A percentile compares a stretch with the other conserved stretches of the same genome.
Evolutionary conservation across 1,284 basidiomycete species (phyloP).

Genomic region (Papiliotrema fonsecae): DNA sequence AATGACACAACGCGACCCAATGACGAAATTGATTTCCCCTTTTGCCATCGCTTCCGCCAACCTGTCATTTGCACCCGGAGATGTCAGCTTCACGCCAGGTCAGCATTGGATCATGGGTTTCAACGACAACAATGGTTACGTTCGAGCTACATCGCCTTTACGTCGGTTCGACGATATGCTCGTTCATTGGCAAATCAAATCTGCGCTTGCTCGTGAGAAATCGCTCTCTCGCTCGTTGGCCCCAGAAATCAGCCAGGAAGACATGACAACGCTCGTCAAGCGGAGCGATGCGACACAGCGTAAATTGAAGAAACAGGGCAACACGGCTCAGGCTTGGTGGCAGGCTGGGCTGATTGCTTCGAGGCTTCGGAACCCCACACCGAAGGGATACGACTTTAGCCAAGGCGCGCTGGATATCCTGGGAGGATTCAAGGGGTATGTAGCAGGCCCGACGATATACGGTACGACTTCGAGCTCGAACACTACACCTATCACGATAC

Average conservation of each 20-base stretch:
- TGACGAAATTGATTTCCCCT: slow-evolving; percentile 24
- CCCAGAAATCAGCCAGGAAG: slow-evolving; percentile 14
- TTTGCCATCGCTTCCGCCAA: slow-evolving; percentile 11
- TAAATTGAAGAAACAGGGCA: slow-evolving; percentile 16
- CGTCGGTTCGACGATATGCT: slow-evolving; percentile 80
- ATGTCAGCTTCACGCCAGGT: slow-evolving; percentile 1
- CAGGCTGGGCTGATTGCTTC: slow-evolving; percentile 14
- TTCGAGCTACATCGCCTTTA: slow-evolving; percentile 80
- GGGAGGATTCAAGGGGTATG: slow-evolving; percentile 13
- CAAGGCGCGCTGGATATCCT: slow-evolving; percentile 15
- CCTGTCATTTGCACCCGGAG: background rate
- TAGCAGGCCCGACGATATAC: slow-evolving; percentile 13
- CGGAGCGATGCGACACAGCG: slow-evolving; percentile 16
- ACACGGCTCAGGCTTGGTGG: slow-evolving; percentile 26
- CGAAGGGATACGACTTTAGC: slow-evolving; percentile 6
- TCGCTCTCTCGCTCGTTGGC: slow-evolving; percentile 7
- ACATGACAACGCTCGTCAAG: slow-evolving; percentile 17
- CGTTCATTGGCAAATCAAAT: slow-evolving; percentile 91
- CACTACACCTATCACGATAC: slow-evolving; percentile 16
- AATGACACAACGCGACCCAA: slow-evolving; percentile 33
- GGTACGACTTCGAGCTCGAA: slow-evolving; percentile 3
- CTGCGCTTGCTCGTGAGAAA: slow-evolving; percentile 52
- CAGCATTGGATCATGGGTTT: slow-evolving; percentile 69
- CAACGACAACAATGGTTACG: slow-evolving; percentile 60
- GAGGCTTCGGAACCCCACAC: slow-evolving; percentile 1